These are phyloP conservation scores for Arthroderma sp. DNA, from an alignment of 2,329 filamentous ascomycete species.

Conservation along the genomic window DNA sequence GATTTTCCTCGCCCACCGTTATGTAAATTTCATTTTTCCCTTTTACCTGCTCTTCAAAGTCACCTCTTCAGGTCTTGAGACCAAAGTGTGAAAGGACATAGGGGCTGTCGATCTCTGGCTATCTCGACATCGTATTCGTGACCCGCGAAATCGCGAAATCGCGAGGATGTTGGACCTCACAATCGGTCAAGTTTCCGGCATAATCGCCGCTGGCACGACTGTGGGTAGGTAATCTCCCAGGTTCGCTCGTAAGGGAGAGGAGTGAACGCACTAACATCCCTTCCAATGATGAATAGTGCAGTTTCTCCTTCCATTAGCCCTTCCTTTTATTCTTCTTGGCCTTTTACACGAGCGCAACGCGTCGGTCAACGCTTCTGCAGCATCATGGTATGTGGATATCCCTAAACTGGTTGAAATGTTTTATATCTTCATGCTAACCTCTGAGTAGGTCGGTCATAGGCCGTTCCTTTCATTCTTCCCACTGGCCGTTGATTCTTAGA, in stretches of 20 bases:
- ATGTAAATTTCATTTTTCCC: no score
- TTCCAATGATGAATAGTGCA: conserved; percentile 17
- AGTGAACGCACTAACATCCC: no score
- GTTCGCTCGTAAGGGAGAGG: no score
- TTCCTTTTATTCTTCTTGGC: conserved; percentile 25
- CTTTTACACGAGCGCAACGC: conserved; percentile 24
- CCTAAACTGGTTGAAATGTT: no score
- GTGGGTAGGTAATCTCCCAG: not conserved
- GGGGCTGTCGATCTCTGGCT: no score
- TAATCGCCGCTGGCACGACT: conserved; percentile 1
- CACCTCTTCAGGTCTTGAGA: no score
- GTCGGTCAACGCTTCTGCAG: conserved; percentile 14
- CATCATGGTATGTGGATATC: conserved; percentile 10
- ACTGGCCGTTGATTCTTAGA: conserved; percentile 31
- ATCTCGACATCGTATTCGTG: no score
- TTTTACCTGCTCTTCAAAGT: no score
- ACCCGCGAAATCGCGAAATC: no score
- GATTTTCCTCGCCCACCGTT: no score
- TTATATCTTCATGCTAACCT: no score
- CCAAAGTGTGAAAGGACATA: no score
- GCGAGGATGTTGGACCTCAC: not conserved
- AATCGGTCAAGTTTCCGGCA: conserved; percentile 2
- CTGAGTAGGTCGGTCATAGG: conserved; percentile 23
- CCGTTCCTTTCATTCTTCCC: conserved; percentile 25
- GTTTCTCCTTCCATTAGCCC: conserved; percentile 22